These are phyloP conservation scores for Saururus chinensis DNA, from an alignment of 164 flowering plant species.

Conservation along the genomic window DNA sequence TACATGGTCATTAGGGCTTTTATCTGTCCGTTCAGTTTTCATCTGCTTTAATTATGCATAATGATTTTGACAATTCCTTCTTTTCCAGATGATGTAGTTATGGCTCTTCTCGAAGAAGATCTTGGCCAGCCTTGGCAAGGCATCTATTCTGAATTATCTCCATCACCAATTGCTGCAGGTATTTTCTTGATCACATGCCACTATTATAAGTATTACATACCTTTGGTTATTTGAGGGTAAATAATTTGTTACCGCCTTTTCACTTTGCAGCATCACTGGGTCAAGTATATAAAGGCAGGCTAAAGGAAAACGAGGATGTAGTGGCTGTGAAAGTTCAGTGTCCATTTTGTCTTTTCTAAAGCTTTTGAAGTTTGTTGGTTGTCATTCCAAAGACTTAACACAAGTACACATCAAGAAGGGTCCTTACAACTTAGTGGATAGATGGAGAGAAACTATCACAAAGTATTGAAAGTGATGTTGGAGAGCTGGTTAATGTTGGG, in stretches of 20 bases:
- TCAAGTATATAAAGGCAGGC: no score
- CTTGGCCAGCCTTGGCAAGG: constrained; percentile 97
- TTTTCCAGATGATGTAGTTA: constrained; percentile 97
- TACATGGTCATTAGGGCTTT: no score
- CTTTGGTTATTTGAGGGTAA: no score
- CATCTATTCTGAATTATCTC: no score
- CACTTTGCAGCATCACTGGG: no score
- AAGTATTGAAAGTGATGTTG: constrained; percentile 97
- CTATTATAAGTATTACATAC: no score
- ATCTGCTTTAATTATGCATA: no score
- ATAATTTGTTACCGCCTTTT: no score
- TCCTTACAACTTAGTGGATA: constrained; percentile 88
- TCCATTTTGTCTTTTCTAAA: constrained; percentile 32
- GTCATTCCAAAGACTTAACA: constrained; percentile 76
- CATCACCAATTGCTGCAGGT: no score
- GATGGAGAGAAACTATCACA: constrained; percentile 98
- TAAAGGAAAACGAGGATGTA: constrained; percentile 87
- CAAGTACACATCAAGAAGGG: constrained; percentile 88
- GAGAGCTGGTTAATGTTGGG: constrained; percentile 94
- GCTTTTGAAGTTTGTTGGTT: constrained; percentile 39
- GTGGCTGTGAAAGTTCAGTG: constrained; percentile 98
- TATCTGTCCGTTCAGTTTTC: no score
- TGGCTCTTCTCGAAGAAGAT: constrained; percentile 89
- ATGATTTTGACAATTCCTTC: constrained; percentile 79
- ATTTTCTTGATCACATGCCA: no score